Evolutionary conservation across 805 yeast genomes (phyloP).

Genomic region (Ascoidea asiatica): DNA sequence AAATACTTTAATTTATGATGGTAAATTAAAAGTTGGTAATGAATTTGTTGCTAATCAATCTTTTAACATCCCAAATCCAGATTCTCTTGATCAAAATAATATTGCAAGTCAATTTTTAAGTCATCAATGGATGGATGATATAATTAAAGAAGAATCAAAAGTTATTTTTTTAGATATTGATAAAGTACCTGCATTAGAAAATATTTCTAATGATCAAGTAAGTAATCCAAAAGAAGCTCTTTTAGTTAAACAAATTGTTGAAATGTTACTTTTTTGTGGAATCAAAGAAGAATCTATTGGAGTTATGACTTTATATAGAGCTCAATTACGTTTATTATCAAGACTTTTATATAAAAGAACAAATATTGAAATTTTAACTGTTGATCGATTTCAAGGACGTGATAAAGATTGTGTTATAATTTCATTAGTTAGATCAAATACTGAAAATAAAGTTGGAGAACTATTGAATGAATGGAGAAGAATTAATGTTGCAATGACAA

Average conservation of each 20-base stretch:
- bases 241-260: constrained; percentile 48
- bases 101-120: constrained; percentile 2
- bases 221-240: constrained; percentile 66
- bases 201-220: constrained; percentile 46
- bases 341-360: constrained; percentile 15
- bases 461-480: constrained; percentile 82
- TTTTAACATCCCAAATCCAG: constrained; percentile 33
- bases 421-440: constrained; percentile 78
- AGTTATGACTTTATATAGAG: constrained; percentile 78
- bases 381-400: constrained; percentile 92
- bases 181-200: constrained; percentile 41
- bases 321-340: constrained; percentile 48
- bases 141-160: constrained; percentile 38
- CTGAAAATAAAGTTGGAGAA: constrained; percentile 53
- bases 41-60: constrained; percentile 44
- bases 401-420: constrained; percentile 88
- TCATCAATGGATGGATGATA: constrained; percentile 40
- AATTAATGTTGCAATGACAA: constrained; percentile 85
- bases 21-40: constrained; percentile 65
- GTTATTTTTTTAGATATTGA: constrained; percentile 82
- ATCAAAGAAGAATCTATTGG: constrained; percentile 53
- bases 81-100: constrained; percentile 2
- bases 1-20: constrained; percentile 65
- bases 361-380: constrained; percentile 68
- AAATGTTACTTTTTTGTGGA: constrained; percentile 44